These are phyloP conservation scores for Triticum timopheevii DNA, from an alignment of 176 grass and related monocot species.

Conservation along the genomic window DNA sequence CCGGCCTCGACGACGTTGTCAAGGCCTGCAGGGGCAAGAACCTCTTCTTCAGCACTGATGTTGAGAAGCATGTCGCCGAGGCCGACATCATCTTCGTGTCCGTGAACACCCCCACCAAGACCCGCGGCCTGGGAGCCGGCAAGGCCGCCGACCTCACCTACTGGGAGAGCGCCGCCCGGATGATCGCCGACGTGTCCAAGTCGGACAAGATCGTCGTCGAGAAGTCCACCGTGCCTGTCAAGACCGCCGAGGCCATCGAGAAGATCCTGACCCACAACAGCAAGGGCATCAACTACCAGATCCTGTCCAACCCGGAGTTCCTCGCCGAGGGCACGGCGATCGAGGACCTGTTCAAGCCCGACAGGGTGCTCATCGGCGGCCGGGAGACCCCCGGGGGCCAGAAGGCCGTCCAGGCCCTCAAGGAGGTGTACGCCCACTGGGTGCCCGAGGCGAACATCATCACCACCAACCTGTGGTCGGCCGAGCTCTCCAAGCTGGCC, in stretches of 20 bases:
- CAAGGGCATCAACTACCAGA: slow-evolving; percentile 96
- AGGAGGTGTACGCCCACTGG: slow-evolving; percentile 85
- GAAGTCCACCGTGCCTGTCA: slow-evolving; percentile 93
- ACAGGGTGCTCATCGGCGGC: slow-evolving; percentile 83
- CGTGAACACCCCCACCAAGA: slow-evolving; percentile 90
- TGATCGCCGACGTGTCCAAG: slow-evolving; percentile 90
- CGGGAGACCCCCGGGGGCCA: slow-evolving; percentile 71
- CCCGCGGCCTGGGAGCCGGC: slow-evolving; percentile 86
- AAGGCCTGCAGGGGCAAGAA: slow-evolving; percentile 80
- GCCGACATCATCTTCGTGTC: slow-evolving; percentile 92
- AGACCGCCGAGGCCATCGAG: slow-evolving; percentile 90
- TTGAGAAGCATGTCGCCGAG: slow-evolving; percentile 79
- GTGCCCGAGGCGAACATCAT: slow-evolving; percentile 88
- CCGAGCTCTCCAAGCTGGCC: slow-evolving; percentile 85
- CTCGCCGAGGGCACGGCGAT: slow-evolving; percentile 85
- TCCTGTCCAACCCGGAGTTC: slow-evolving; percentile 95
- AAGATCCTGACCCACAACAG: slow-evolving; percentile 97
- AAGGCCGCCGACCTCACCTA: slow-evolving; percentile 93
- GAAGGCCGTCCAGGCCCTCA: slow-evolving; percentile 78
- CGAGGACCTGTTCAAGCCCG: slow-evolving; percentile 73
- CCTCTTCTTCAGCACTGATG: slow-evolving; percentile 87
- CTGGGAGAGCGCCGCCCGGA: slow-evolving; percentile 94
- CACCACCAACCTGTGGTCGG: slow-evolving; percentile 90
- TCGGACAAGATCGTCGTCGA: slow-evolving; percentile 94
- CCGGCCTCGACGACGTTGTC: slow-evolving; percentile 78